Base-by-base conservation (phyloP, 2,329 filamentous ascomycete species). In the Exophiala phaeomuriformis region DNA sequence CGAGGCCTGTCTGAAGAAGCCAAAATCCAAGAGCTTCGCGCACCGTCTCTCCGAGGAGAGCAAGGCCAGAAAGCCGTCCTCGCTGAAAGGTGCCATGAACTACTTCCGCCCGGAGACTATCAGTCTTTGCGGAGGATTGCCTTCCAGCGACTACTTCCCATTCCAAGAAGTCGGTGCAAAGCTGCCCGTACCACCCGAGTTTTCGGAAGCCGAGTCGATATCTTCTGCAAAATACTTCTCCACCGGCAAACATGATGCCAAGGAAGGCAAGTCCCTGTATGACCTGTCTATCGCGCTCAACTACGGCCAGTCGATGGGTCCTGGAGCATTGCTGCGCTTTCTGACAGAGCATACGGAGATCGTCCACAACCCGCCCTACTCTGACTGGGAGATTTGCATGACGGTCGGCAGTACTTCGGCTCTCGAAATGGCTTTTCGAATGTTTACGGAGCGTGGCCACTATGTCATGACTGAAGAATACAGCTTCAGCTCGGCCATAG, bases 331-430 rank as follows among this genome's bases (percentile, higher is more conserved):
- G 69, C 75, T 96, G 58, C 84, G 93, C 56, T 97, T 87, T 73
- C 77, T 97, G 47, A 94, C 90, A 0, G 93, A 98, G 74, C 93
- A 97, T 71, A 95, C 90, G 0, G 91, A 98, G 72, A 82, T 97
- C 52, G 83, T 95, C 10, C 88, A 89, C 69, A 78, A 82, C 57
- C 90, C 91, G 10, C 88, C 88, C 0, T 97, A 97, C 67, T 79
- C 84, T 12, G 90, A 98, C 72, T 98, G 93, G 93, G 78, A 81
- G 60, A 88, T 88, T 64, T 84, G 83, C 51, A 77, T 96, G 73
- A 90, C 84, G 2, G 80, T 91, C 39, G 93, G 91, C 49, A 93
- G 84, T 70, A 97, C 93, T 0, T 88, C 83, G 28, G 85, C 88
- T 0, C 79, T 95, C 61, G 93, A 97, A 65, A 85, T 91, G 70